Conservation (phyloP, 164 flowering plant genomes). For the Vitis cinerea region DNA sequence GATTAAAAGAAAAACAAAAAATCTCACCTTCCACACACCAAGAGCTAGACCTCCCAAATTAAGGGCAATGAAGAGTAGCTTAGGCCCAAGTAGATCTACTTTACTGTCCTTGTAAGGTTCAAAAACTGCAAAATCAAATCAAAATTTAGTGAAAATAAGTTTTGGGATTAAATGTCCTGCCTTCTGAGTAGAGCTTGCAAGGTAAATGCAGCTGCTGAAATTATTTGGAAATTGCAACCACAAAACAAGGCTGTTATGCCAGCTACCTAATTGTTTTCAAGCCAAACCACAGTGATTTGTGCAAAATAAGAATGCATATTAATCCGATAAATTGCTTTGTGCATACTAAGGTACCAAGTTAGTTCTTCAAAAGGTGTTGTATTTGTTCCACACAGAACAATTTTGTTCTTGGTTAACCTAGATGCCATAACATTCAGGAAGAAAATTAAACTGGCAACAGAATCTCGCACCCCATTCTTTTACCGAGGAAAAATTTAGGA, state of each 20-base stretch:
- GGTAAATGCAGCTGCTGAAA: neutral
- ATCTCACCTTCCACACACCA: slow-evolving; percentile 92
- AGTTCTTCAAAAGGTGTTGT: neutral
- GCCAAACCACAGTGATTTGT: neutral
- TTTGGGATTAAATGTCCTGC: neutral
- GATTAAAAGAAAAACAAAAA: neutral
- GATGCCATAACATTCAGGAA: neutral
- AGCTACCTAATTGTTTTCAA: neutral
- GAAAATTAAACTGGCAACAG: neutral
- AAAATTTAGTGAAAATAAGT: neutral
- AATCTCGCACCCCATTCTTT: neutral
- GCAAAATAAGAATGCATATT: no score
- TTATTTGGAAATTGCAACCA: neutral
- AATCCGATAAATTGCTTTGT: no score
- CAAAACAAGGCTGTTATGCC: neutral
- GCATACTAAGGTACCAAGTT: no score
- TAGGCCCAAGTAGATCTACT: slow-evolving; percentile 78
- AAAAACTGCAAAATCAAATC: slow-evolving; percentile 59
- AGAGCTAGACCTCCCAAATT: slow-evolving; percentile 77
- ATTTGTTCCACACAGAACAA: neutral
- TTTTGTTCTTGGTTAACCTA: neutral
- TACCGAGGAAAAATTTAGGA: neutral
- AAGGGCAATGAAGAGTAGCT: slow-evolving; percentile 78
- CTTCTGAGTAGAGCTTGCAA: neutral
- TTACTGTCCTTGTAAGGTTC: slow-evolving; percentile 91